Conservation (phyloP, 192 early-diverging fungal species). For the Chytriomyces hyalinus region DNA sequence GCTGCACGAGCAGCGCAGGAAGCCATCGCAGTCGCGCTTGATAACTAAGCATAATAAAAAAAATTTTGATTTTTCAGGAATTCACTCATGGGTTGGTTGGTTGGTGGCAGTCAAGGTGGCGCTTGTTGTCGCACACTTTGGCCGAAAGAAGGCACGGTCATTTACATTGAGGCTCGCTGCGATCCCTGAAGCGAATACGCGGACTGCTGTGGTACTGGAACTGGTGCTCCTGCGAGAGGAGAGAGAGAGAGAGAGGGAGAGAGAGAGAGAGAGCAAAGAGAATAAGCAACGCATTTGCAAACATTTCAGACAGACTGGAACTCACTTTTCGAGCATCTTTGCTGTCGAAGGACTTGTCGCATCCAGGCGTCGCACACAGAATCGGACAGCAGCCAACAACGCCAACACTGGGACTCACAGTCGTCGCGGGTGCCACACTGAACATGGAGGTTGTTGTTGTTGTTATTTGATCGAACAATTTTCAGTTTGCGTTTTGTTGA, state of each 20-base stretch:
- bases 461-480: too few relatives aligned
- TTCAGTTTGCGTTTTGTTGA: too few relatives aligned
- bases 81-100: neutral
- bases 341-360: too few relatives aligned
- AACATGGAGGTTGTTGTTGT: too few relatives aligned
- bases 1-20: neutral
- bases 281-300: too few relatives aligned
- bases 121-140: neutral
- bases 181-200: neutral
- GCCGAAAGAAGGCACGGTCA: neutral
- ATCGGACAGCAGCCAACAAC: too few relatives aligned
- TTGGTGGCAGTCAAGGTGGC: neutral
- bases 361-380: too few relatives aligned
- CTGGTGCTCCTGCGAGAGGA: neutral
- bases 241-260: neutral
- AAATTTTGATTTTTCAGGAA: neutral
- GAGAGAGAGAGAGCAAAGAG: neutral
- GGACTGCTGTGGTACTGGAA: neutral
- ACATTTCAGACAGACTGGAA: too few relatives aligned
- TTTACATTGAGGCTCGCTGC: neutral
- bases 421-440: too few relatives aligned
- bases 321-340: too few relatives aligned
- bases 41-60: neutral
- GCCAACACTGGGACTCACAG: too few relatives aligned
- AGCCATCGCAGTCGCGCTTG: neutral